A percentile compares a stretch with the other conserved stretches of the same genome.
phyloP scores from a whole-genome alignment of 1,284 basidiomycete species.

The Ustilago crameri region DNA sequence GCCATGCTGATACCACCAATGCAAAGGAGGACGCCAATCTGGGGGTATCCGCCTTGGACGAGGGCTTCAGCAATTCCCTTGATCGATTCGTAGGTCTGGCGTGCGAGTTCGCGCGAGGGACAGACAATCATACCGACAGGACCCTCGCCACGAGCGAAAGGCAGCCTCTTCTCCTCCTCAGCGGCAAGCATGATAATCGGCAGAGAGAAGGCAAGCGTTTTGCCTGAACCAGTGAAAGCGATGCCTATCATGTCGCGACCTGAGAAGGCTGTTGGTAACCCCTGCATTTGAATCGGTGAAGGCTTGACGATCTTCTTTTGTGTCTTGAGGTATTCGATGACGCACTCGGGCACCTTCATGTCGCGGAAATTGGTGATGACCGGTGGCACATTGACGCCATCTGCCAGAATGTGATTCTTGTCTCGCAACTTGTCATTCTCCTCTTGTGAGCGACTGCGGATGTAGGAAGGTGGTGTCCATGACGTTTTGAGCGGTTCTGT shows the following conservation, averaged over 20 bases:
- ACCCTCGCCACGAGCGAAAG: conserved; percentile 91
- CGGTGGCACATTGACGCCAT: conserved; percentile 91
- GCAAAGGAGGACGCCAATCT: conserved; percentile 79
- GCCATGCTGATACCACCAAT: conserved; percentile 98
- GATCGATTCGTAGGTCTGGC: conserved; percentile 94
- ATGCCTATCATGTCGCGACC: conserved; percentile 71
- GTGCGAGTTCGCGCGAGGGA: conserved; percentile 65
- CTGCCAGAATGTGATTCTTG: conserved; percentile 89
- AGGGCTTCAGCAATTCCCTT: conserved; percentile 84
- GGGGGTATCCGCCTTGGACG: conserved; percentile 84
- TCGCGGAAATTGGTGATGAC: conserved; percentile 92
- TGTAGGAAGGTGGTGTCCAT: conserved; percentile 87
- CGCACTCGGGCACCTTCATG: conserved; percentile 92
- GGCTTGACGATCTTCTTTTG: conserved; percentile 84
- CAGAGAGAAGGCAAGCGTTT: conserved; percentile 70
- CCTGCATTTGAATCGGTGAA: conserved; percentile 96
- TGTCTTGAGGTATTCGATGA: conserved; percentile 82
- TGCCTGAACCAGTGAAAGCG: conserved; percentile 70
- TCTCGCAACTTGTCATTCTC: conserved; percentile 83
- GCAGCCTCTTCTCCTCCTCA: conserved; percentile 87
- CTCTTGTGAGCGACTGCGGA: conserved; percentile 77
- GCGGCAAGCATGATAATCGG: conserved; percentile 75
- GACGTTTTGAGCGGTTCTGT: conserved; percentile 87
- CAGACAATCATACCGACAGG: conserved; percentile 95
- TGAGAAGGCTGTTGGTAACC: conserved; percentile 83